Conservation (phyloP, 2,329 filamentous ascomycete species). For the Ilyonectria sp. region DNA sequence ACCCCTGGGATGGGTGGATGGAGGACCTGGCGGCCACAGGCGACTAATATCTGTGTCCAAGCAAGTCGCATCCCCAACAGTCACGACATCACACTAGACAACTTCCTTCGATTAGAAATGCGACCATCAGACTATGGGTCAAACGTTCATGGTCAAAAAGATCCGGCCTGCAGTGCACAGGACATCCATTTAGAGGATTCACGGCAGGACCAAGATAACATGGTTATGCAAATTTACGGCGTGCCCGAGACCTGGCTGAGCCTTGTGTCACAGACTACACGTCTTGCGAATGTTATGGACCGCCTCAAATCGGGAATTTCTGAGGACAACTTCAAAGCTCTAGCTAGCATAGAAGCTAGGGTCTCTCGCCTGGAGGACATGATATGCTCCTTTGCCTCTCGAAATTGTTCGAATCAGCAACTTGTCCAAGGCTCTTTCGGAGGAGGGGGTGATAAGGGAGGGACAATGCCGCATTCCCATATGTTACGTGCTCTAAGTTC, state of each 20-base stretch:
- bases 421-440: too few species aligned
- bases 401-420: too few species aligned
- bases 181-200: slow-evolving; percentile 40
- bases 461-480: slow-evolving; percentile 36
- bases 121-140: too few species aligned
- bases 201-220: slow-evolving; percentile 37
- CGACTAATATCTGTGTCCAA: not conserved
- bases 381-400: slow-evolving; percentile 36
- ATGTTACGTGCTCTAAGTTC: slow-evolving; percentile 42
- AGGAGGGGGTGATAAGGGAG: too few species aligned
- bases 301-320: slow-evolving; percentile 23
- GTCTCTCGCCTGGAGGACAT: slow-evolving; percentile 41
- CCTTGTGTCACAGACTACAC: slow-evolving; percentile 41
- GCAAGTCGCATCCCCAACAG: slow-evolving; percentile 18
- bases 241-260: slow-evolving; percentile 44
- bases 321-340: slow-evolving; percentile 26
- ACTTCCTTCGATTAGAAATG: slow-evolving; percentile 38
- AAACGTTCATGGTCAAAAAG: slow-evolving; percentile 17
- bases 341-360: slow-evolving; percentile 32
- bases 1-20: too few species aligned
- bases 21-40: not conserved
- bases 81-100: slow-evolving; percentile 38
- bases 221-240: slow-evolving; percentile 46
- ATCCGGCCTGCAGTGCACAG: slow-evolving; percentile 33
- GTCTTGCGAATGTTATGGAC: slow-evolving; percentile 41